Conservation (phyloP, 257 asterid genomes). For the Parsonsia alboflavescens region DNA sequence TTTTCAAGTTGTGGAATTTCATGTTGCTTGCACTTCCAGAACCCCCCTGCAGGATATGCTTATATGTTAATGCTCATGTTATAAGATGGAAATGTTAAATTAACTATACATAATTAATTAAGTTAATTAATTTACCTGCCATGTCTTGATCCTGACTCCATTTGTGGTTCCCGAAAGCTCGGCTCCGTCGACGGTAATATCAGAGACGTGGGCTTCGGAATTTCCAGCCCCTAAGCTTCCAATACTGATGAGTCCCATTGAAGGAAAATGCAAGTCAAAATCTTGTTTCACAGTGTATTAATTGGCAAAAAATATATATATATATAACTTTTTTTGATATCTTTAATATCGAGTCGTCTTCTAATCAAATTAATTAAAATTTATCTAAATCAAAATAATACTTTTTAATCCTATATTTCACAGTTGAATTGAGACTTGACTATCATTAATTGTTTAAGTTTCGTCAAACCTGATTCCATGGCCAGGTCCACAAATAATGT, state of each 20-base stretch:
- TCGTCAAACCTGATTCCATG: conserved; percentile 88
- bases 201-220: conserved; percentile 57
- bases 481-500: conserved; percentile 81
- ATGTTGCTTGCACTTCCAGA: conserved; percentile 81
- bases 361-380: too few relatives aligned
- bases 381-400: too few relatives aligned
- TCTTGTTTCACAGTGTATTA: too few relatives aligned
- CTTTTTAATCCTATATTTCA: too few relatives aligned
- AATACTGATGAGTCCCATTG: conserved; percentile 28
- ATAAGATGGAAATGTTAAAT: too few relatives aligned
- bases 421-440: background rate
- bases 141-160: conserved; percentile 90
- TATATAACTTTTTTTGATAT: too few relatives aligned
- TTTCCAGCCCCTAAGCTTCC: conserved; percentile 77
- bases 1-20: conserved; percentile 52
- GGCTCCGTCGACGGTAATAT: conserved; percentile 58
- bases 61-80: too few relatives aligned
- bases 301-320: too few relatives aligned
- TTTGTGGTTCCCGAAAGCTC: conserved; percentile 57
- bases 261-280: background rate
- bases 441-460: background rate
- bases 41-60: conserved; percentile 71
- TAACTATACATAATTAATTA: too few relatives aligned
- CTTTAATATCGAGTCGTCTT: too few relatives aligned
- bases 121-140: conserved; percentile 56